A percentile compares a stretch with the other conserved stretches of the same genome.
phyloP scores from a whole-genome alignment of 345 rosid species.

The Syzygium aqueum region DNA sequence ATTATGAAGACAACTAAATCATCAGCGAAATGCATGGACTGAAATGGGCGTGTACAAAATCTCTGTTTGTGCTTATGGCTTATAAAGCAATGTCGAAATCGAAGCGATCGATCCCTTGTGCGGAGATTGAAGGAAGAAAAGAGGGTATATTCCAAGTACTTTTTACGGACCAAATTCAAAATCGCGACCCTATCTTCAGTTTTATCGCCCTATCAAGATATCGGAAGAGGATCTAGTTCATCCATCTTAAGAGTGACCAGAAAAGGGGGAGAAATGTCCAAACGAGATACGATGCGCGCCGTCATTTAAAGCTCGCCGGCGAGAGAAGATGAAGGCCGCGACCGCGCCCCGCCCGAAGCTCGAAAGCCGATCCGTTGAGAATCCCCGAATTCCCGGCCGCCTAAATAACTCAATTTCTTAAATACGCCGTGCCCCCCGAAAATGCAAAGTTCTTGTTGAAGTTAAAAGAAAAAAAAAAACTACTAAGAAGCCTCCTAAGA shows the following conservation, averaged over 20 bases:
- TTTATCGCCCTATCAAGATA: not conserved
- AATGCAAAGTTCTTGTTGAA: not conserved
- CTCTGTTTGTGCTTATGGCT: not conserved
- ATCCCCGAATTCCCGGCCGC: too few relatives aligned
- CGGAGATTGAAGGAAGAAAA: not conserved
- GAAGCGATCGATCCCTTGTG: not conserved
- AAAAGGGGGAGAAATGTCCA: too few relatives aligned
- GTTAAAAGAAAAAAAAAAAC: not conserved
- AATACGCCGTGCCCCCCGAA: not conserved
- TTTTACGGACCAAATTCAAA: not conserved
- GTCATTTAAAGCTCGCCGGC: not conserved
- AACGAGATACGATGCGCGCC: not conserved
- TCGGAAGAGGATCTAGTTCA: not conserved
- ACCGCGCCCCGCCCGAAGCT: too few relatives aligned
- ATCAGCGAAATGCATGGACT: not conserved
- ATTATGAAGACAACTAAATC: not conserved
- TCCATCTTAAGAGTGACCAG: not conserved
- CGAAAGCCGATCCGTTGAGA: accelerated
- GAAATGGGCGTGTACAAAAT: not conserved
- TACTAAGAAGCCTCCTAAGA: not conserved
- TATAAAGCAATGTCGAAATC: not conserved
- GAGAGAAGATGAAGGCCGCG: not conserved
- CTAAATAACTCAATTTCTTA: too few relatives aligned
- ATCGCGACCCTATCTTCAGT: not conserved
- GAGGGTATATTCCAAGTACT: not conserved